Evolutionary conservation across 1,284 basidiomycete species (phyloP).

Genomic region (Irpex sp.): DNA sequence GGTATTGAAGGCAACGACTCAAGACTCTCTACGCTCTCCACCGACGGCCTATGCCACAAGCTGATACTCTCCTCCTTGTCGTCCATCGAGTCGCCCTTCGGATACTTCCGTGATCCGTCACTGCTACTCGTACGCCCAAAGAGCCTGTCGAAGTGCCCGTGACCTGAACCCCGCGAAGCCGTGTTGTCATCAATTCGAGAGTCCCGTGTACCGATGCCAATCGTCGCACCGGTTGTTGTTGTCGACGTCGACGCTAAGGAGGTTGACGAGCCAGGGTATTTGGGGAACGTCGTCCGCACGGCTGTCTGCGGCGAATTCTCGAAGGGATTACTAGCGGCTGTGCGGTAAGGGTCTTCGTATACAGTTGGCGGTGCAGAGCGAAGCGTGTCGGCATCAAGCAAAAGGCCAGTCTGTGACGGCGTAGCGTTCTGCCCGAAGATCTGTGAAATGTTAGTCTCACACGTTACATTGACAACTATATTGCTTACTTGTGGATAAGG

Average conservation of each 20-base stretch:
- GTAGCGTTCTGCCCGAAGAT: background rate
- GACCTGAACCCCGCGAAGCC: conserved; percentile 8
- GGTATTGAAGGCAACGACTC: conserved; percentile 5
- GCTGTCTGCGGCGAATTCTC: conserved; percentile 28
- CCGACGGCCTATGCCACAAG: conserved; percentile 27
- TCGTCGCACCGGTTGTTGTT: conserved; percentile 3
- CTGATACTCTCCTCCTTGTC: conserved; percentile 39
- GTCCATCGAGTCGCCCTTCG: conserved; percentile 26
- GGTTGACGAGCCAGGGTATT: conserved; percentile 12
- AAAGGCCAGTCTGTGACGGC: conserved; percentile 2
- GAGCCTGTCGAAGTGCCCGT: conserved; percentile 15
- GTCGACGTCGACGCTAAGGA: conserved; percentile 13
- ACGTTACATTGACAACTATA: background rate
- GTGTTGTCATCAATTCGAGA: conserved; percentile 3
- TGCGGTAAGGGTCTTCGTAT: conserved; percentile 16
- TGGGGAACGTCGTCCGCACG: conserved; percentile 26
- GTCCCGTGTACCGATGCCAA: conserved; percentile 5
- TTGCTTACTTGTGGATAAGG: conserved; percentile 13
- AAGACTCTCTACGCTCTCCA: conserved; percentile 16
- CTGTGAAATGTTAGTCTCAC: background rate
- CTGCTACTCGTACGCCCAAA: conserved; percentile 22
- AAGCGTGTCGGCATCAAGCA: conserved; percentile 14
- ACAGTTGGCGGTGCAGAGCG: conserved; percentile 31
- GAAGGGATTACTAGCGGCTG: conserved; percentile 25
- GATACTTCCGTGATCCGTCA: conserved; percentile 23